Percentiles rank a stretch among this genome's conserved stretches.
These are phyloP conservation scores for Xylaria sp. DNA, from an alignment of 2,329 filamentous ascomycete species.

Conservation along the genomic window DNA sequence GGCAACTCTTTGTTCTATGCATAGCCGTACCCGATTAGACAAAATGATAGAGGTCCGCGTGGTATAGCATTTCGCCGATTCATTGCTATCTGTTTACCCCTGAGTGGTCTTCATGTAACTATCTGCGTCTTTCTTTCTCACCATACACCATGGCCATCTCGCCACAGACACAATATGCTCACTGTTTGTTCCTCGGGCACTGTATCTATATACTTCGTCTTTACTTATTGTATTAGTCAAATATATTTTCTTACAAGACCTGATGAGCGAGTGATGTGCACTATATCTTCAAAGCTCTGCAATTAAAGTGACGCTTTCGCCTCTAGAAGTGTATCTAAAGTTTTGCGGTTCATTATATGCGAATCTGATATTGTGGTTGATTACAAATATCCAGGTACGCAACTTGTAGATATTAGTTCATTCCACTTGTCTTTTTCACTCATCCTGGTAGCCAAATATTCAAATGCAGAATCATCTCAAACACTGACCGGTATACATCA, in stretches of 20 bases:
- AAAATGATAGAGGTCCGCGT: too few species aligned
- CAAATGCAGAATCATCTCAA: background rate
- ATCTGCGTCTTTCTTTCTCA: background rate
- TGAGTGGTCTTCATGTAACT: background rate
- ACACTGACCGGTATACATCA: background rate
- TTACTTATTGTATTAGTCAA: background rate
- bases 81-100: background rate
- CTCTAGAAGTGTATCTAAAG: background rate
- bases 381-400: too few species aligned
- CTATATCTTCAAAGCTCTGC: background rate
- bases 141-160: too few species aligned
- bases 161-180: too few species aligned
- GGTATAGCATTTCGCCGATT: background rate
- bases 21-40: background rate
- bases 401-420: too few species aligned
- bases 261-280: background rate
- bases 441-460: background rate
- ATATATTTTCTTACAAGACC: background rate
- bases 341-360: background rate
- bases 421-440: too few species aligned
- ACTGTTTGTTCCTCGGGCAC: too few species aligned
- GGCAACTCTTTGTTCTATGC: background rate
- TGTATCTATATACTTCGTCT: background rate
- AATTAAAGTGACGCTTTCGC: background rate
- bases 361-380: too few species aligned